phyloP scores from a whole-genome alignment of 2,329 filamentous ascomycete species.

The Colletotrichum sp. region DNA sequence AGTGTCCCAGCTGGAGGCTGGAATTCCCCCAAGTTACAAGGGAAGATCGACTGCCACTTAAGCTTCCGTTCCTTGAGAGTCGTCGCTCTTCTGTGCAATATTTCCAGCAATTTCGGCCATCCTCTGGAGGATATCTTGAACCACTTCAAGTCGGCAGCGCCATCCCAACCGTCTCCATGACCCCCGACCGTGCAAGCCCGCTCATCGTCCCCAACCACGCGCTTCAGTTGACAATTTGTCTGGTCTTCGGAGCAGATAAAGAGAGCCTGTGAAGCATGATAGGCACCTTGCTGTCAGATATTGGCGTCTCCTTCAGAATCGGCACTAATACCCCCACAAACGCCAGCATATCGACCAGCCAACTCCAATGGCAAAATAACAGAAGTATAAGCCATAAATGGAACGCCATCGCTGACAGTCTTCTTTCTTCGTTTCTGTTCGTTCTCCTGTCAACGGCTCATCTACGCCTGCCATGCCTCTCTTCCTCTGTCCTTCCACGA shows the following conservation, averaged over 20 bases:
- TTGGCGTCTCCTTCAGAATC: not conserved
- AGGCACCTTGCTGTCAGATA: not conserved
- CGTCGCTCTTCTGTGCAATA: accelerated
- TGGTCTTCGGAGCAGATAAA: not conserved
- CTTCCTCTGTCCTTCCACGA: not conserved
- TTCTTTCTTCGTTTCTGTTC: not conserved
- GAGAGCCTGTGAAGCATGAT: not conserved
- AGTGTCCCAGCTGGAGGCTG: not conserved
- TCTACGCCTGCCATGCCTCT: not conserved
- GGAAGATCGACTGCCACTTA: not conserved
- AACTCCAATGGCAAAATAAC: not conserved
- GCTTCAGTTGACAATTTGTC: not conserved
- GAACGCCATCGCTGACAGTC: not conserved
- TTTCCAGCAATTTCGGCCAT: not conserved
- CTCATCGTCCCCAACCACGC: not conserved
- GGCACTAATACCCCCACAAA: not conserved
- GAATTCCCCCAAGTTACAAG: not conserved
- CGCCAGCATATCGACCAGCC: not conserved
- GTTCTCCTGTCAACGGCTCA: not conserved
- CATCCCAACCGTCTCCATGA: not conserved
- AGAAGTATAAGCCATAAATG: not conserved
- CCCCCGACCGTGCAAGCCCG: not conserved
- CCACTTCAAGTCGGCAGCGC: too few species aligned
- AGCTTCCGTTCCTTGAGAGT: not conserved
- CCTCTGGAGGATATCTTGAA: not conserved